Evolutionary conservation across 1,139 yeast species (phyloP), one percentile per base, ranked within the genome.

Genomic region (Zhuliangozyma blackwelliae): DNA sequence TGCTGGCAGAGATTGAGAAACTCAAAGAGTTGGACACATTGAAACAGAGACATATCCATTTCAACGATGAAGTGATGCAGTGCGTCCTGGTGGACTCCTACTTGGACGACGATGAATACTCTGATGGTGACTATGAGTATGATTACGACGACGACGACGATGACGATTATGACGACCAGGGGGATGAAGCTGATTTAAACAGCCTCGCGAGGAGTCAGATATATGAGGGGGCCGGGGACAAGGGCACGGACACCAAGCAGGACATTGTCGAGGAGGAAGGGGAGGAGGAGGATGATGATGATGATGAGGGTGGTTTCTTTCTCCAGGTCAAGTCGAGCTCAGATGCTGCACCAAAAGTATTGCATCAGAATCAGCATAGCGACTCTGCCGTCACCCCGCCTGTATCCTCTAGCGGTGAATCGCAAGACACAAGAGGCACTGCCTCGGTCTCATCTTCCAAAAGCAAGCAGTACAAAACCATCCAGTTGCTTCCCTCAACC

Each of bases 11-110:
- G 23, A 22, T 7, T 7, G 5, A 22, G 5, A 7, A 7, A 9
- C 23, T 22, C 5, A 6, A 22, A 6, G 9, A 9, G 23, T 22
- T 22, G 23, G 23, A 22, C 23, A 6, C 7, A 22, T 22, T 9
- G 3, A 22, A 22, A 6, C 23, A 62, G 33, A 72, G 92, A 44
- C 92, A 75, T 47, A 89, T 90, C 40, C 97, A 89, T 61, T 92
- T 92, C 62, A 90, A 84, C 54, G 95, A 88, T 53, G 79, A 89
- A 40, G 98, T 92, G 22, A 90, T 86, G 55, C 97, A 92, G 61
- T 90, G 97, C 58, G 78, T 85, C 41, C 88, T 95, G 0, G 56
- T 87, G 13, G 79, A 79, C 43, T 54, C 59, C 11, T 55, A 47
- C 34, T 54, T 61, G 8, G 69, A 63, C 34, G 64, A 67, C 32